Conservation (phyloP, 768 basidiomycete species). For the Mycena leptocephala region DNA sequence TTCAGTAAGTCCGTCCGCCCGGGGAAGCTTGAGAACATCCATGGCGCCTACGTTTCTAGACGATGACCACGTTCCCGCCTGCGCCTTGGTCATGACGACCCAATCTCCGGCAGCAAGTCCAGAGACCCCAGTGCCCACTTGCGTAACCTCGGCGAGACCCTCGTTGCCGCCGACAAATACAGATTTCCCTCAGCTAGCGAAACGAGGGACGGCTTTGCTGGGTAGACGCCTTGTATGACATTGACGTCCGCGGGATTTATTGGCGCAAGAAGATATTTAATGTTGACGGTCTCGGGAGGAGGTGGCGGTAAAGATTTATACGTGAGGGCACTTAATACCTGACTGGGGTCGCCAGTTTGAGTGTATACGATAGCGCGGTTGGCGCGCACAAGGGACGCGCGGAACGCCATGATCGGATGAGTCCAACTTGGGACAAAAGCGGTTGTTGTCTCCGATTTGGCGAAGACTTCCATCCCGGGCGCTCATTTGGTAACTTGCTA, state of each 20-base stretch:
- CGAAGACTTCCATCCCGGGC: too few relatives aligned
- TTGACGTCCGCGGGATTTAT: slow-evolving; percentile 90
- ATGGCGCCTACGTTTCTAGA: slow-evolving; percentile 65
- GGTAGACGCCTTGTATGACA: slow-evolving; percentile 89
- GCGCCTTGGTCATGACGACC: slow-evolving; percentile 80
- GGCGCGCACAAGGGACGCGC: slow-evolving; percentile 45
- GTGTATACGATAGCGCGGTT: slow-evolving; percentile 80
- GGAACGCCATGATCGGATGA: slow-evolving; percentile 21
- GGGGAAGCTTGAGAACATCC: slow-evolving; percentile 77
- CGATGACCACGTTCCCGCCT: slow-evolving; percentile 85
- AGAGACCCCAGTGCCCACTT: slow-evolving; percentile 70
- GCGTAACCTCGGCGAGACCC: slow-evolving; percentile 77
- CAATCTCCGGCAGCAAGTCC: slow-evolving; percentile 73
- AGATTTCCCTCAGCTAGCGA: slow-evolving; percentile 49
- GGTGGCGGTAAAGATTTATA: slow-evolving; percentile 71
- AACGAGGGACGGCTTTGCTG: slow-evolving; percentile 69
- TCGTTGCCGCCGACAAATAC: slow-evolving; percentile 85
- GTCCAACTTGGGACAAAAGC: too few relatives aligned
- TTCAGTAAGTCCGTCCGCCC: slow-evolving; percentile 62
- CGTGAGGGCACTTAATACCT: slow-evolving; percentile 70
- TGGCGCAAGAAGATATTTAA: slow-evolving; percentile 80
- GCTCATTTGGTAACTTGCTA: too few relatives aligned
- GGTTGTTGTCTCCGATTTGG: too few relatives aligned
- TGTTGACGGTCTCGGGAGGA: slow-evolving; percentile 70
- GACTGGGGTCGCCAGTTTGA: slow-evolving; percentile 71